Percentiles rank a stretch among this genome's conserved stretches.
Conservation (phyloP, 768 basidiomycete genomes). For the Lactifluus piperatus region DNA sequence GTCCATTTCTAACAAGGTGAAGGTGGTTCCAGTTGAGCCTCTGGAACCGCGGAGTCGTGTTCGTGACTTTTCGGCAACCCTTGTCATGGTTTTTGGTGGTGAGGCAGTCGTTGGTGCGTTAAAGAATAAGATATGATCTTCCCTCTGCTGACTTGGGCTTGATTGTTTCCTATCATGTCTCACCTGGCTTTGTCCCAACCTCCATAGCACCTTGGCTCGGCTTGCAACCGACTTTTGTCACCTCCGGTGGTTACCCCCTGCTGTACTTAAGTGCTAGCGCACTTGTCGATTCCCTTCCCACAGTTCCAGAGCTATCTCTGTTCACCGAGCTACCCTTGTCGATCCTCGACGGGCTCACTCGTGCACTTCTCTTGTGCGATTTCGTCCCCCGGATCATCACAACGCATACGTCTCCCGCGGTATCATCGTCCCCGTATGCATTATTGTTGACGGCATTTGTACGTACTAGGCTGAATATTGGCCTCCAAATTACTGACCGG, state of each 20-base stretch:
- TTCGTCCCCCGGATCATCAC: conserved; percentile 18
- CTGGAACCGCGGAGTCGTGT: conserved; percentile 12
- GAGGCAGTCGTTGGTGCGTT: conserved; percentile 19
- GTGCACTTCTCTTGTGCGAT: conserved; percentile 19
- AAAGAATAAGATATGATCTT: background rate
- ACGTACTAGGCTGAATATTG: background rate
- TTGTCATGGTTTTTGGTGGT: conserved; percentile 20
- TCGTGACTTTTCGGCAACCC: conserved; percentile 15
- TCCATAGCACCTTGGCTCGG: conserved; percentile 18
- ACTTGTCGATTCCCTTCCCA: conserved; percentile 9
- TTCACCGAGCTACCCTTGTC: conserved; percentile 15
- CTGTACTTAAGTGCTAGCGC: conserved; percentile 7
- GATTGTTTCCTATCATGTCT: background rate
- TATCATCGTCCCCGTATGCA: conserved; percentile 17
- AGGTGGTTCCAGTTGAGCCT: background rate
- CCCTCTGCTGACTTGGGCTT: background rate
- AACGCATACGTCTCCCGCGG: conserved; percentile 8
- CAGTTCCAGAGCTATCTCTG: conserved; percentile 14
- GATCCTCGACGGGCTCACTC: conserved; percentile 15
- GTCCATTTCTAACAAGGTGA: background rate
- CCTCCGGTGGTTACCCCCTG: conserved; percentile 1
- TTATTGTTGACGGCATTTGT: conserved; percentile 17
- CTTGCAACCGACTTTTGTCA: conserved; percentile 18
- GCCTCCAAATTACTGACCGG: background rate
- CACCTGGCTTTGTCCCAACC: background rate